Evolutionary conservation across 331 rosid species (phyloP).

Genomic region (Rhamnella rubrinervis): DNA sequence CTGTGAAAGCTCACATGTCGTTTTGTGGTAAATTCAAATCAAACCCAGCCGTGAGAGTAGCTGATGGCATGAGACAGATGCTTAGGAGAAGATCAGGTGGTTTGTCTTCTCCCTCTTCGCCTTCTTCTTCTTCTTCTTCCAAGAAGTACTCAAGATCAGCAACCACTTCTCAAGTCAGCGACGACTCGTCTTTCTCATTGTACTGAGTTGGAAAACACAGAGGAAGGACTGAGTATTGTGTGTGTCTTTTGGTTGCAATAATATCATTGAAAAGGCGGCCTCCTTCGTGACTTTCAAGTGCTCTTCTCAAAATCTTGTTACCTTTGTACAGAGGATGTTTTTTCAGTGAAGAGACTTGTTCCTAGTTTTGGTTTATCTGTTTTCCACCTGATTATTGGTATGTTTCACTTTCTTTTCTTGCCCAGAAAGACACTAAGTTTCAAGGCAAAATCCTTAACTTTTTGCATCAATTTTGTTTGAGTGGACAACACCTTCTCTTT

Average conservation of each 20-base stretch:
- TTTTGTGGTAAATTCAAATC: constrained; percentile 88
- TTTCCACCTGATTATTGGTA: constrained; percentile 3
- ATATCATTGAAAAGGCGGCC: constrained; percentile 12
- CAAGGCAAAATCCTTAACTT: neutral
- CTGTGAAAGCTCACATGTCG: constrained; percentile 97
- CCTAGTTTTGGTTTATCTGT: neutral
- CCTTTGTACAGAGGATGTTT: constrained; percentile 47
- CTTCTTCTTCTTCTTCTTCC: constrained; percentile 41
- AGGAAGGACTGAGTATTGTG: neutral
- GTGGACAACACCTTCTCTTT: neutral
- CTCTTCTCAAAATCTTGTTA: constrained; percentile 10
- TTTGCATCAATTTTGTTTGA: neutral
- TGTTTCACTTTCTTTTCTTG: constrained; percentile 24
- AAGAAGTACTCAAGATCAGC: constrained; percentile 62
- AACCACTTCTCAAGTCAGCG: constrained; percentile 78
- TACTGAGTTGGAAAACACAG: constrained; percentile 23
- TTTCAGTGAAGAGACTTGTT: constrained; percentile 27
- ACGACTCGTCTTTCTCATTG: constrained; percentile 62
- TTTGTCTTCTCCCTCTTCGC: constrained; percentile 44
- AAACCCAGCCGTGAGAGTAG: constrained; percentile 84
- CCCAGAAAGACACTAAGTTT: neutral
- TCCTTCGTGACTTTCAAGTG: constrained; percentile 8
- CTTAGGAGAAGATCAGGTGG: constrained; percentile 80
- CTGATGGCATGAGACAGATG: constrained; percentile 98
- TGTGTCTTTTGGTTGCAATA: constrained; percentile 38